phyloP scores from a whole-genome alignment of 176 grass and related monocot genomes.

The Urochloa ruziziensis region DNA sequence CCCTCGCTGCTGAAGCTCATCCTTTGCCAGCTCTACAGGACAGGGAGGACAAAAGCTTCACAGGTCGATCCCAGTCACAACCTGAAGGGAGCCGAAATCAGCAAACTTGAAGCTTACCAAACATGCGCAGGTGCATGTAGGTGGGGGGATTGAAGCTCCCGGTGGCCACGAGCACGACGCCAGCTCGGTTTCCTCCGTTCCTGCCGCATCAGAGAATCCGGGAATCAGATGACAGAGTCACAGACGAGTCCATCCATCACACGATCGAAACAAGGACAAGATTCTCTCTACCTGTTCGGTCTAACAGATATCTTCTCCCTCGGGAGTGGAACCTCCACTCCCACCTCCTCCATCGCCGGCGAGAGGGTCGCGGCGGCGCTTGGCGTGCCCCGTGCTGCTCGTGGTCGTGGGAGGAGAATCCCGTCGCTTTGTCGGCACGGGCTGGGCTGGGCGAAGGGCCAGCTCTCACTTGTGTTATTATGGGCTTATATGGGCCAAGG shows the following conservation, averaged over 20 bases:
- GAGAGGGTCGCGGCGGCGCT: background rate
- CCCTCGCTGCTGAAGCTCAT: slow-evolving; percentile 61
- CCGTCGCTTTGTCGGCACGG: background rate
- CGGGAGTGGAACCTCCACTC: slow-evolving; percentile 1
- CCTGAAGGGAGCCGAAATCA: background rate
- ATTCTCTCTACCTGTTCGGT: slow-evolving; percentile 2
- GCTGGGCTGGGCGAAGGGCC: background rate
- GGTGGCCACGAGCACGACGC: slow-evolving; percentile 57
- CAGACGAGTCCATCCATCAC: background rate
- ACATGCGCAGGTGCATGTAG: slow-evolving; percentile 95
- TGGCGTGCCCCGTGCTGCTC: background rate
- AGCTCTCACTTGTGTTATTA: background rate
- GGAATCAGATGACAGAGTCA: background rate
- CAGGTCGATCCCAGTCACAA: background rate
- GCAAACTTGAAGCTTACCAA: slow-evolving; percentile 45
- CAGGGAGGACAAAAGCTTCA: background rate
- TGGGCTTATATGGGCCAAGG: background rate
- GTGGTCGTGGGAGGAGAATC: background rate
- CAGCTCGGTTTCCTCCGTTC: slow-evolving; percentile 22
- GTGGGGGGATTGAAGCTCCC: slow-evolving; percentile 95
- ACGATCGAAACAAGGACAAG: too few relatives aligned
- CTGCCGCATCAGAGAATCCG: slow-evolving; percentile 19
- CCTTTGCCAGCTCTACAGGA: slow-evolving; percentile 71
- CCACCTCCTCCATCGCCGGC: slow-evolving; percentile 31
- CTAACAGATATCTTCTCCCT: slow-evolving; percentile 19